Evolutionary conservation across 331 rosid genomes (phyloP), one percentile per base, ranked within the genome.

Genomic region (Ulmus americana): DNA sequence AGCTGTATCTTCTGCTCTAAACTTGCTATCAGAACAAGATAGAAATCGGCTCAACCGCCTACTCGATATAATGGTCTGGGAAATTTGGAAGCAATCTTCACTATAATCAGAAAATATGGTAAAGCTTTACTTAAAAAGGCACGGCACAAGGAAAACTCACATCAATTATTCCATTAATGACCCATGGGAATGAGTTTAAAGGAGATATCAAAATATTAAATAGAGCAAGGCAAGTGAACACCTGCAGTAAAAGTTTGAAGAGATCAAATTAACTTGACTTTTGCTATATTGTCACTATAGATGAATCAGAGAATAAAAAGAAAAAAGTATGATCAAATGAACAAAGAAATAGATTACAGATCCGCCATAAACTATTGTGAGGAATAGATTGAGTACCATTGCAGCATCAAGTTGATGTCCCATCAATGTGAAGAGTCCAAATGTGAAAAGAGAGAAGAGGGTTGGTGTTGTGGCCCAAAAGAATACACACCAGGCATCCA

Each of bases 401-500:
- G 98, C 98, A 72, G 96, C 98, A 79, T 92, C 96, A 70, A 92
- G 91, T 72, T 82, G 88, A 80, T 92, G 75, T 58, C 98, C 98
- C 95, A 79, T 83, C 80, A 92, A 71, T 67, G 86, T 71, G 73
- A 71, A 89, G 76, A 92, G 94, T 55, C 96, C 98, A 72, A 92
- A 92, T 75, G 98, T 92, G 82, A 53, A 88, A 65, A 92, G 83
- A 65, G 96, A 89, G 81, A 89, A 92, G 55, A 92, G 94, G 11
- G 91, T 82, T 47, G 98, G 98, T 13, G 98, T 92, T 54, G 95
- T 86, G 39, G 98, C 98, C 98, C 98, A 92, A 80, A 92, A 92
- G 82, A 92, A 92, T 63, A 92, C 96, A 53, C 98, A 92, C 98
- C 98, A 92, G 9, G 98, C 98, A 77, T 92, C 98, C 76, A 92